Conservation (phyloP, 2,329 filamentous ascomycete genomes). For the Colletotrichum sidae region DNA sequence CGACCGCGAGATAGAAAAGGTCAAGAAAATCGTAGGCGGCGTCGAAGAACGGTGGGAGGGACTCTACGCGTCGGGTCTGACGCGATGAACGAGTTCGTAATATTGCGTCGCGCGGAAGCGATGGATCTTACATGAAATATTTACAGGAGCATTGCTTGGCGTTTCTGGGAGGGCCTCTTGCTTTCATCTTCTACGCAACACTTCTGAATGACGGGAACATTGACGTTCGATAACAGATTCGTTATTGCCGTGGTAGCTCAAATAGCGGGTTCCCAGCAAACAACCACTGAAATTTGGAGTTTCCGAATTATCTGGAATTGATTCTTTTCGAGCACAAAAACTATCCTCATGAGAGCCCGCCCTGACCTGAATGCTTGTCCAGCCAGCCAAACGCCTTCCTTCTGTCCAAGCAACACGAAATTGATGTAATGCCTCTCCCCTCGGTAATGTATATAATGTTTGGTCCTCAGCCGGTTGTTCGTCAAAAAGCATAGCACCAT, state of each 20-base stretch:
- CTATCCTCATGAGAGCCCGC: not conserved
- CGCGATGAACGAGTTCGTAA: conserved; percentile 14
- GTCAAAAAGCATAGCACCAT: not conserved
- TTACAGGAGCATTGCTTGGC: conserved; percentile 48
- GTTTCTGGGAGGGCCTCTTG: conserved; percentile 41
- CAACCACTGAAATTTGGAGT: no score
- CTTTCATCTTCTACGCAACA: no score
- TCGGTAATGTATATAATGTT: conserved; percentile 8
- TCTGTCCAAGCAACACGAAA: not conserved
- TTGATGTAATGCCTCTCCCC: conserved; percentile 12
- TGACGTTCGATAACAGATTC: no score
- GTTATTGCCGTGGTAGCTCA: no score
- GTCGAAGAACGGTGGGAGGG: conserved; percentile 72
- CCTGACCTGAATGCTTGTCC: not conserved
- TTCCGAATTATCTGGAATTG: no score
- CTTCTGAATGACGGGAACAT: no score
- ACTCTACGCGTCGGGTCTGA: conserved; percentile 51
- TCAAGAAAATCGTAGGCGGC: conserved; percentile 73
- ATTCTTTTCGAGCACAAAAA: not conserved
- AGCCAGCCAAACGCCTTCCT: not conserved
- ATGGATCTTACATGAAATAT: conserved; percentile 10
- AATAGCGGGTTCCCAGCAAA: no score
- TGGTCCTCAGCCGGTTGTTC: not conserved
- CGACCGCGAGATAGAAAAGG: conserved; percentile 77
- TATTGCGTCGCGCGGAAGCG: not conserved